phyloP scores from a whole-genome alignment of 306 rosid species.

The Lupinus albus region DNA sequence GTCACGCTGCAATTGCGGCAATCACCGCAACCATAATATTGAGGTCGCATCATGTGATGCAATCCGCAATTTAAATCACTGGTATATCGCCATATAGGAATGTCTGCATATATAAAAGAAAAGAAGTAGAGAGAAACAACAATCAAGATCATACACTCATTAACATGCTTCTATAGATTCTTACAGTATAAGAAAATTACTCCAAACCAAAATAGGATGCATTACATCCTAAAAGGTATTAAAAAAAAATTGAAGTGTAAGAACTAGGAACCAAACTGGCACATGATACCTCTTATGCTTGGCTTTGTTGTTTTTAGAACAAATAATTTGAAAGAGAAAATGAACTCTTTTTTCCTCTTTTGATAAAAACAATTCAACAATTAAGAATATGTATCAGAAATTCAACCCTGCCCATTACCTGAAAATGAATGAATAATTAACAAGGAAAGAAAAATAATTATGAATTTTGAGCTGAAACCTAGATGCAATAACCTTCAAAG shows the following conservation, averaged over 20 bases:
- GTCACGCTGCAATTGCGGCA: no score
- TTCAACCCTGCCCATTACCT: neutral
- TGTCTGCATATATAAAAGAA: neutral
- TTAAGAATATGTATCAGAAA: slow-evolving; percentile 17
- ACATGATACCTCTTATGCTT: slow-evolving; percentile 6
- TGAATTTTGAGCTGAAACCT: slow-evolving; percentile 28
- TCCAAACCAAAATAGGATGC: neutral
- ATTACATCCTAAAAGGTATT: neutral
- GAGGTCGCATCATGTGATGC: no score
- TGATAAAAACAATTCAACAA: slow-evolving; percentile 14
- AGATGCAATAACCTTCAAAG: slow-evolving; percentile 23
- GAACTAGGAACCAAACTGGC: slow-evolving; percentile 14
- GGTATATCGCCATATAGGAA: neutral
- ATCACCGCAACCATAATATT: no score
- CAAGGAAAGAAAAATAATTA: neutral
- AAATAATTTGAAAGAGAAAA: neutral
- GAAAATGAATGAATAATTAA: slow-evolving; percentile 28
- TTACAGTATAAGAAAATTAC: slow-evolving; percentile 18
- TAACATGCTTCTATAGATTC: neutral
- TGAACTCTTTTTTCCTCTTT: neutral
- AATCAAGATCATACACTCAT: slow-evolving; percentile 16
- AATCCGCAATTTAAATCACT: no score
- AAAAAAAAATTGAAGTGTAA: slow-evolving; percentile 2
- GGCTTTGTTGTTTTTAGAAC: slow-evolving; percentile 12
- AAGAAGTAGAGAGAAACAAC: slow-evolving; percentile 7